phyloP scores from a whole-genome alignment of 225 moss, liverwort and hornwort genomes.

The Climacium dendroides region DNA sequence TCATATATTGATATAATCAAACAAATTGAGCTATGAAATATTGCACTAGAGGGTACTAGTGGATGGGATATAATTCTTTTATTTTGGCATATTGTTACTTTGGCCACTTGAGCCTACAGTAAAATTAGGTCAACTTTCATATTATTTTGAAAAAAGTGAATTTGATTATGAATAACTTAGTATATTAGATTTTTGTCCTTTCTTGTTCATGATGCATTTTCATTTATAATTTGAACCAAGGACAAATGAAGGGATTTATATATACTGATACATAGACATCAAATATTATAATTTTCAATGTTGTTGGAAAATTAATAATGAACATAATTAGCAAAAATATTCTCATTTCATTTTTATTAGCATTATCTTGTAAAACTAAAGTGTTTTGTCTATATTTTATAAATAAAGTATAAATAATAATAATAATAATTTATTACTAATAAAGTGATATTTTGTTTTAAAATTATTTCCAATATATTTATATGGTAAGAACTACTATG shows the following conservation, averaged over 20 bases:
- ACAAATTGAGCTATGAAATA: neutral
- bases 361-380: neutral
- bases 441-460: neutral
- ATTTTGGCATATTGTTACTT: neutral
- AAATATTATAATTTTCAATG: neutral
- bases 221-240: neutral
- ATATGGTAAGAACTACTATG: neutral
- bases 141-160: neutral
- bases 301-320: neutral
- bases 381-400: neutral
- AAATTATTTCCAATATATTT: neutral
- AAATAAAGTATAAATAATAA: neutral
- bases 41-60: accelerated
- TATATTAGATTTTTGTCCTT: neutral
- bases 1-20: neutral
- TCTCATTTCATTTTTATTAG: neutral
- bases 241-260: neutral
- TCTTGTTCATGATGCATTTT: accelerated
- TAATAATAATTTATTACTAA: neutral
- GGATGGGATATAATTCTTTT: too few species aligned
- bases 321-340: neutral
- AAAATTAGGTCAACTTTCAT: neutral
- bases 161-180: neutral
- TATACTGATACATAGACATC: too few species aligned
- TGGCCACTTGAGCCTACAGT: accelerated